Evolutionary conservation across 371 early-diverging fungal species (phyloP).

Genomic region (Lichtheimia hyalospora): DNA sequence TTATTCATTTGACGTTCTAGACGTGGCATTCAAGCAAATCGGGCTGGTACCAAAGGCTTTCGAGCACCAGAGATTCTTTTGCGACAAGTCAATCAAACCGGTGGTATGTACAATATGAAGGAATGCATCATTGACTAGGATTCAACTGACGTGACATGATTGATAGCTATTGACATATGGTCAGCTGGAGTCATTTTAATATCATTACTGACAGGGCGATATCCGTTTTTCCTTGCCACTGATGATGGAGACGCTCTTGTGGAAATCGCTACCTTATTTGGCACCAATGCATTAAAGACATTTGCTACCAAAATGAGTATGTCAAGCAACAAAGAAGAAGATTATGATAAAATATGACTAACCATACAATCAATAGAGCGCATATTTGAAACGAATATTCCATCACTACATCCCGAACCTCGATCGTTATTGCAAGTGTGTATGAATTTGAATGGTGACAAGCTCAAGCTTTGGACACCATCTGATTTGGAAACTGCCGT

Average conservation of each 20-base stretch:
- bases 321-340: neutral
- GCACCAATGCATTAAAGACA: slow-evolving; percentile 76
- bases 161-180: slow-evolving; percentile 90
- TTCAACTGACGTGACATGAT: neutral
- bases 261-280: slow-evolving; percentile 92
- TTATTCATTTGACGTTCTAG: slow-evolving; percentile 26
- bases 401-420: slow-evolving; percentile 42
- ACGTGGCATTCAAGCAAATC: slow-evolving; percentile 77
- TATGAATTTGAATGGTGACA: slow-evolving; percentile 26
- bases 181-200: slow-evolving; percentile 93
- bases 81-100: slow-evolving; percentile 81
- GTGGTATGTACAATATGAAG: slow-evolving; percentile 42
- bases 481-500: slow-evolving; percentile 10
- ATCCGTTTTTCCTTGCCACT: slow-evolving; percentile 92
- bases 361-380: slow-evolving; percentile 37
- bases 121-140: neutral
- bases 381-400: slow-evolving; percentile 60
- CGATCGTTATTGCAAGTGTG: slow-evolving; percentile 40
- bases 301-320: slow-evolving; percentile 41
- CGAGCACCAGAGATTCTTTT: slow-evolving; percentile 97
- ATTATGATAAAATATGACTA: neutral
- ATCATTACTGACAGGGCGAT: slow-evolving; percentile 78
- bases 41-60: slow-evolving; percentile 99
- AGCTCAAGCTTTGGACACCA: slow-evolving; percentile 10
- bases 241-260: slow-evolving; percentile 91